These are phyloP conservation scores for Clarireedia monteithiana DNA, from an alignment of 2,329 filamentous ascomycete species.

Conservation along the genomic window DNA sequence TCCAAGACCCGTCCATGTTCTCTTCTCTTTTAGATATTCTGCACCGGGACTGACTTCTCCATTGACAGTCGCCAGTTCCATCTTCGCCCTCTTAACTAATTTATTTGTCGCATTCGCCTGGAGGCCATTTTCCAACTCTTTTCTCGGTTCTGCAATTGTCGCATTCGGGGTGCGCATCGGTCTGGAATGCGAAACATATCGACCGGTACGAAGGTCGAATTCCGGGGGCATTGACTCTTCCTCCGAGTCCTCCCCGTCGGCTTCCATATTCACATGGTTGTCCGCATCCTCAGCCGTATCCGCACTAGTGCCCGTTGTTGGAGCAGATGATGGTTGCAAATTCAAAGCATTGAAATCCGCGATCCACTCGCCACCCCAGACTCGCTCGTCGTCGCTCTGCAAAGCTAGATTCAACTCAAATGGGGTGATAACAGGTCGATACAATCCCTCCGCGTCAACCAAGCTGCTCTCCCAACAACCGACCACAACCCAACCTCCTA, in stretches of 20 bases:
- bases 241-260: conserved; percentile 35
- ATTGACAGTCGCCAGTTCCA: conserved; percentile 73
- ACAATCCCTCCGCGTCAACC: conserved; percentile 84
- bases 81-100: conserved; percentile 55
- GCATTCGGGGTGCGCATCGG: conserved; percentile 48
- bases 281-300: conserved; percentile 22
- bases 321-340: neutral
- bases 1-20: conserved; percentile 88
- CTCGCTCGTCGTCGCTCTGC: conserved; percentile 62
- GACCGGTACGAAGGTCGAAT: conserved; percentile 85
- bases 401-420: conserved; percentile 82
- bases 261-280: neutral
- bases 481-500: conserved; percentile 94
- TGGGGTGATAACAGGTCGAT: conserved; percentile 84
- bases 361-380: conserved; percentile 87
- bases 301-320: neutral
- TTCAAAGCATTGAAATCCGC: conserved; percentile 68
- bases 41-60: conserved; percentile 87
- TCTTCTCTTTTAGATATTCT: conserved; percentile 71
- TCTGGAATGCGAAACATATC: conserved; percentile 69
- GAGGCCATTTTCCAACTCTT: conserved; percentile 24
- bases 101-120: conserved; percentile 34
- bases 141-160: conserved; percentile 1
- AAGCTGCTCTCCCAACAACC: conserved; percentile 97
- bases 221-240: conserved; percentile 77